These are phyloP conservation scores for Naganishia friedmannii DNA, from an alignment of 768 basidiomycete genomes.

Conservation along the genomic window DNA sequence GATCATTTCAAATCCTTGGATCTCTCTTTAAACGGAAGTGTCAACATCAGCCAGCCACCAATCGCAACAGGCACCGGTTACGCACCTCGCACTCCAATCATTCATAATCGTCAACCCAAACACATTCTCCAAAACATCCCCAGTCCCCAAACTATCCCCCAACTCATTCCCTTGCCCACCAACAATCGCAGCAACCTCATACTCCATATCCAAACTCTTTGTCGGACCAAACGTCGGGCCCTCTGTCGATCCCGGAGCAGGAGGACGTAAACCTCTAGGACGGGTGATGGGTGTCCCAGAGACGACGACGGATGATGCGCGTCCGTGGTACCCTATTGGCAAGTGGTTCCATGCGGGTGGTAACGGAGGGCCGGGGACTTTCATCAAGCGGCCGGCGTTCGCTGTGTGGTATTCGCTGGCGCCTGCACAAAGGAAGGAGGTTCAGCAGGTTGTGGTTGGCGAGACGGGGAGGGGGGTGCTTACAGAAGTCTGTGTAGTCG, in stretches of 20 bases:
- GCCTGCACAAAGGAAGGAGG: neutral
- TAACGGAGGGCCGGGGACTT: constrained; percentile 21
- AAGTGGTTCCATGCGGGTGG: constrained; percentile 32
- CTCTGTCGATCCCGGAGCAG: constrained; percentile 7
- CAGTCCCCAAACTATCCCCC: constrained; percentile 25
- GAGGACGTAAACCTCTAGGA: constrained; percentile 17
- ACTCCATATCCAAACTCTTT: constrained; percentile 30
- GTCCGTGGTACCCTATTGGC: constrained; percentile 37
- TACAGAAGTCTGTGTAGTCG: constrained; percentile 37
- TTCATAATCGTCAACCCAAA: constrained; percentile 34
- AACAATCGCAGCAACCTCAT: constrained; percentile 32
- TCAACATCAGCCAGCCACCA: neutral
- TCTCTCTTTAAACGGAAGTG: constrained; percentile 16
- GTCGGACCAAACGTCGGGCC: constrained; percentile 28
- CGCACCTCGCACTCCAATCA: constrained; percentile 35
- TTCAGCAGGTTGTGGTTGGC: neutral
- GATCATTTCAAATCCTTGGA: constrained; percentile 36
- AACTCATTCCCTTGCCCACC: constrained; percentile 28
- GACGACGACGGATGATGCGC: constrained; percentile 31
- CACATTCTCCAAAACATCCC: constrained; percentile 27
- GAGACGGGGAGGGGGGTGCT: neutral
- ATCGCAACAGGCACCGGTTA: neutral
- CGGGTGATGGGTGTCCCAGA: constrained; percentile 26
- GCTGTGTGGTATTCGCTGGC: constrained; percentile 28
- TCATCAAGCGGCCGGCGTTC: constrained; percentile 30